Evolutionary conservation across 495 filamentous ascomycete species (phyloP).

Genomic region (Mytilinidion resinicola): DNA sequence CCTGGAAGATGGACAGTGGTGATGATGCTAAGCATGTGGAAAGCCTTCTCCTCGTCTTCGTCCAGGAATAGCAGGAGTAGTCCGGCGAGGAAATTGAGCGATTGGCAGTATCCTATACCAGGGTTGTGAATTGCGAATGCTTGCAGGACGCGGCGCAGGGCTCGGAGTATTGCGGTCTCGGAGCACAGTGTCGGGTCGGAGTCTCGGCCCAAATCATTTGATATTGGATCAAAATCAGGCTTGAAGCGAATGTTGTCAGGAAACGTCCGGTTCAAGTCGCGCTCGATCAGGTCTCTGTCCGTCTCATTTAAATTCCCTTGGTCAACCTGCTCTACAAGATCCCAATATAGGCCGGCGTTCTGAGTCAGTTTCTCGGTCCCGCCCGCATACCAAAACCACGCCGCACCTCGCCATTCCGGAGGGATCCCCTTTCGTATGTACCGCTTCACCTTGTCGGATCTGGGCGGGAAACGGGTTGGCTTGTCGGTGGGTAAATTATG

Average conservation of each 20-base stretch:
- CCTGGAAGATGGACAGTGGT: constrained; percentile 82
- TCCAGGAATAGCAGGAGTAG: constrained; percentile 87
- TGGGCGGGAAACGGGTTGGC: constrained; percentile 72
- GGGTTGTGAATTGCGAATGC: constrained; percentile 88
- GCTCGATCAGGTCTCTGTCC: constrained; percentile 87
- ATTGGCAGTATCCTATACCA: constrained; percentile 90
- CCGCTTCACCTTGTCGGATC: constrained; percentile 73
- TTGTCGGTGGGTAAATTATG: constrained; percentile 63
- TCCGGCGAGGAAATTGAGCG: constrained; percentile 93
- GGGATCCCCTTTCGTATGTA: constrained; percentile 95
- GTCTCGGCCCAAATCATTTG: constrained; percentile 24
- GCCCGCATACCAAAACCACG: constrained; percentile 98
- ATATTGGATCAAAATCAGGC: constrained; percentile 46
- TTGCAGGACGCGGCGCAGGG: constrained; percentile 77
- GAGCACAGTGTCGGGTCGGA: constrained; percentile 10
- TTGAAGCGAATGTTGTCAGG: constrained; percentile 93
- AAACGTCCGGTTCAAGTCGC: constrained; percentile 91
- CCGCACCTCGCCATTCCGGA: constrained; percentile 81
- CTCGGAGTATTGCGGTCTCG: constrained; percentile 72
- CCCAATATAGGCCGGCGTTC: constrained; percentile 65
- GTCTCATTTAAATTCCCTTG: constrained; percentile 55
- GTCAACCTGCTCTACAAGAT: constrained; percentile 58
- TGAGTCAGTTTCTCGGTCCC: constrained; percentile 65
- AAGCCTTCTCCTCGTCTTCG: constrained; percentile 71
- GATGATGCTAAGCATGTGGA: constrained; percentile 91